phyloP scores from a whole-genome alignment of 192 early-diverging fungal species.

The Backusella luteola region DNA sequence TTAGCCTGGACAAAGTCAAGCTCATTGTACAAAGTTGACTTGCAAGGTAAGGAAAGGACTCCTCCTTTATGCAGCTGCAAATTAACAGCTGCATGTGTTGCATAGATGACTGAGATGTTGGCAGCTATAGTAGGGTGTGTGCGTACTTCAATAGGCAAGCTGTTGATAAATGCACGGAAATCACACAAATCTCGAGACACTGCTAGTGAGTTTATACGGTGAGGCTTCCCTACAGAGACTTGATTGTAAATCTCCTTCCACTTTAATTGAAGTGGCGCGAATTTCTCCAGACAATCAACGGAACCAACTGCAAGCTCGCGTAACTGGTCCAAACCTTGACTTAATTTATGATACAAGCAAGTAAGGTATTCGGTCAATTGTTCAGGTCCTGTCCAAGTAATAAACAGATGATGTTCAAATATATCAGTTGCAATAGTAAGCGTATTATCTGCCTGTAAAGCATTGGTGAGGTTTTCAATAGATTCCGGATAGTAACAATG shows the following conservation, averaged over 20 bases:
- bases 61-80: constrained; percentile 16
- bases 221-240: not conserved
- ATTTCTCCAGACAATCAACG: not conserved
- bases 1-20: constrained; percentile 35
- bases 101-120: not conserved
- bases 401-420: constrained; percentile 2
- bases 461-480: not conserved
- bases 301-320: constrained; percentile 4
- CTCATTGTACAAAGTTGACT: constrained; percentile 19
- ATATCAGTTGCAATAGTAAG: constrained; percentile 1
- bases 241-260: not conserved
- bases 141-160: not conserved
- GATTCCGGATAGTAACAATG: constrained; percentile 15
- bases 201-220: not conserved
- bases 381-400: not conserved
- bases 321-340: not conserved
- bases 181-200: constrained; percentile 6
- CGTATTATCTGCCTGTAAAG: not conserved
- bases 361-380: not conserved
- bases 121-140: not conserved
- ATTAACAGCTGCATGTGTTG: constrained; percentile 13
- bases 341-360: not conserved
- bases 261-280: constrained; percentile 6
- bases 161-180: not conserved
- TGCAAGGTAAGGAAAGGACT: not conserved